Evolutionary conservation across 768 basidiomycete genomes (phyloP).

Genomic region (Cystoderma amianthinum): DNA sequence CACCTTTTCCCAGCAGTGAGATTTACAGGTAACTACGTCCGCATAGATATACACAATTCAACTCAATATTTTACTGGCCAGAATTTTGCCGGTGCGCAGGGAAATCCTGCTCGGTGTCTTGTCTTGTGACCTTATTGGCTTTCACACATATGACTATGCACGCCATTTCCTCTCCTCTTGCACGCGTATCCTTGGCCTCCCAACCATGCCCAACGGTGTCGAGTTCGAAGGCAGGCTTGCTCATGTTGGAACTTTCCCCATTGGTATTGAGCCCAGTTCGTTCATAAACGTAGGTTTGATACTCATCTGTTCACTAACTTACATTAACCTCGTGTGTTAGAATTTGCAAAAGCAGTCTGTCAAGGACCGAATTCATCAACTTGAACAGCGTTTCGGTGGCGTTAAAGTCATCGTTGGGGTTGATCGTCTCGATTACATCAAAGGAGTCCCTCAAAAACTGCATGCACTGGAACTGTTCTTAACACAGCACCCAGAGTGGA

Average conservation of each 20-base stretch:
- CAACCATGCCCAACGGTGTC: constrained; percentile 97
- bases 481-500: constrained; percentile 97
- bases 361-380: constrained; percentile 68
- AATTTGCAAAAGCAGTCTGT: constrained; percentile 78
- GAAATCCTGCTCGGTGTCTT: constrained; percentile 96
- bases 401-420: constrained; percentile 98
- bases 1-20: constrained; percentile 96
- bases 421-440: constrained; percentile 98
- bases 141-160: constrained; percentile 99
- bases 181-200: constrained; percentile 89
- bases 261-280: constrained; percentile 92
- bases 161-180: constrained; percentile 99
- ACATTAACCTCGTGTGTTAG: constrained; percentile 25
- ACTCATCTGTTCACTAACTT: constrained; percentile 1
- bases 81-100: constrained; percentile 92
- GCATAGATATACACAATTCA: constrained; percentile 1
- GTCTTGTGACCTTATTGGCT: constrained; percentile 95
- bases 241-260: constrained; percentile 98
- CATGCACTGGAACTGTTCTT: constrained; percentile 96
- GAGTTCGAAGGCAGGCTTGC: constrained; percentile 93
- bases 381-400: constrained; percentile 88
- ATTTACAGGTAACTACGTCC: constrained; percentile 79
- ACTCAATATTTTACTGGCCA: constrained; percentile 20
- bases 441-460: constrained; percentile 97
- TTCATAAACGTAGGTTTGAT: constrained; percentile 65